A percentile compares a stretch with the other conserved stretches of the same genome.
Conservation (phyloP, 176 grass and related monocot species). For the Saccharum officinarum region DNA sequence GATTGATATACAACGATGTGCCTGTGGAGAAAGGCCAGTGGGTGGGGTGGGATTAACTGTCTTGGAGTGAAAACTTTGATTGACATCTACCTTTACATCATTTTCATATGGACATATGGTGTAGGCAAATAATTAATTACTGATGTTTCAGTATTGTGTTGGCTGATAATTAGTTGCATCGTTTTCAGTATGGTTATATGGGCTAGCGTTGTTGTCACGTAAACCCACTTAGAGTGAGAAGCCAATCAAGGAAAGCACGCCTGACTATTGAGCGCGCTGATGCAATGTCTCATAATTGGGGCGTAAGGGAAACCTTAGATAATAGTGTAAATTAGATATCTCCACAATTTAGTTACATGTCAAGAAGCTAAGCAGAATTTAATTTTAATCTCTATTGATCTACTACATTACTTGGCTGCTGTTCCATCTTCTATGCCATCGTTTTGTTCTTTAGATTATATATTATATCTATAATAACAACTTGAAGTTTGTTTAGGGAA, state of each 20-base stretch:
- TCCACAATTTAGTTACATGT: not conserved
- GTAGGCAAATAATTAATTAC: not conserved
- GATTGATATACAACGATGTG: not conserved
- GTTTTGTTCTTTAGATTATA: slow-evolving; percentile 8
- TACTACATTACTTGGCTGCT: not conserved
- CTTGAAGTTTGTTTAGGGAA: not conserved
- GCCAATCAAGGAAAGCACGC: not conserved
- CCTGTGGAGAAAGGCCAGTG: not conserved
- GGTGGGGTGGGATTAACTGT: not conserved
- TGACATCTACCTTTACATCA: slow-evolving; percentile 2
- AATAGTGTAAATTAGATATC: not conserved
- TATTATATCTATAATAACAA: not conserved
- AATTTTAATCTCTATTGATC: not conserved
- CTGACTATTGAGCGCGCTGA: not conserved
- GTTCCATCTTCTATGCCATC: not conserved
- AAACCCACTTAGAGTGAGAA: slow-evolving; percentile 12
- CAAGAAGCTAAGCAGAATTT: not conserved
- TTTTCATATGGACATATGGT: slow-evolving; percentile 26
- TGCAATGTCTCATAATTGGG: not conserved
- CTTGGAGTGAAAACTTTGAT: slow-evolving; percentile 14
- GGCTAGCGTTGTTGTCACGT: not conserved
- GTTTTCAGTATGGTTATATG: not conserved
- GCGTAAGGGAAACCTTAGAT: not conserved
- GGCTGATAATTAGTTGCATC: not conserved
- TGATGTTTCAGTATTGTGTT: not conserved